Conservation (phyloP, 1,139 yeast genomes). For the Candida tropicalis region DNA sequence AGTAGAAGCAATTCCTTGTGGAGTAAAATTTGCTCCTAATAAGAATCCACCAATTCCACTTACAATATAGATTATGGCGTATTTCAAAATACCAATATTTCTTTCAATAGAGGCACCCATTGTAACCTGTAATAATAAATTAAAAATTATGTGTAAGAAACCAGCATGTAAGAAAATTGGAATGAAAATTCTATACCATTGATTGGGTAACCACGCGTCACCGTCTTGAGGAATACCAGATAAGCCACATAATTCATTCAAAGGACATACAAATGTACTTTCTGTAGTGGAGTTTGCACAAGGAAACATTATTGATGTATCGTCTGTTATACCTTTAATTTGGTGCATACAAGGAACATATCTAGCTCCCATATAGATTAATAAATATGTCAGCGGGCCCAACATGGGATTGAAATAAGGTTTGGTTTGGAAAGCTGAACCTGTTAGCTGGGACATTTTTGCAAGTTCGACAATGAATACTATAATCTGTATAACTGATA, state of each 20-base stretch:
- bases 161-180: conserved; percentile 83
- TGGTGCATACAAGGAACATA: conserved; percentile 73
- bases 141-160: conserved; percentile 67
- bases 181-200: conserved; percentile 71
- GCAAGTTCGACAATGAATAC: conserved; percentile 73
- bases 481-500: conserved; percentile 53
- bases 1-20: conserved; percentile 67
- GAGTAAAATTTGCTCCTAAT: conserved; percentile 73
- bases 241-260: conserved; percentile 65
- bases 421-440: conserved; percentile 67
- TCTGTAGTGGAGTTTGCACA: conserved; percentile 69
- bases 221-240: conserved; percentile 42
- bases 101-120: conserved; percentile 68
- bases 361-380: conserved; percentile 72
- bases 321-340: conserved; percentile 54
- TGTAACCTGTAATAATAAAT: conserved; percentile 59
- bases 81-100: conserved; percentile 58
- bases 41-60: conserved; percentile 72
- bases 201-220: conserved; percentile 48
- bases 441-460: conserved; percentile 61
- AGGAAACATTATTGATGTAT: conserved; percentile 53
- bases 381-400: conserved; percentile 73
- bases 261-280: conserved; percentile 57
- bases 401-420: conserved; percentile 81
- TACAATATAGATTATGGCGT: conserved; percentile 56